A percentile compares a stretch with the other conserved stretches of the same genome.
Evolutionary conservation across 2,329 filamentous ascomycete genomes (phyloP).

Genomic region (Ophiostoma sp.): DNA sequence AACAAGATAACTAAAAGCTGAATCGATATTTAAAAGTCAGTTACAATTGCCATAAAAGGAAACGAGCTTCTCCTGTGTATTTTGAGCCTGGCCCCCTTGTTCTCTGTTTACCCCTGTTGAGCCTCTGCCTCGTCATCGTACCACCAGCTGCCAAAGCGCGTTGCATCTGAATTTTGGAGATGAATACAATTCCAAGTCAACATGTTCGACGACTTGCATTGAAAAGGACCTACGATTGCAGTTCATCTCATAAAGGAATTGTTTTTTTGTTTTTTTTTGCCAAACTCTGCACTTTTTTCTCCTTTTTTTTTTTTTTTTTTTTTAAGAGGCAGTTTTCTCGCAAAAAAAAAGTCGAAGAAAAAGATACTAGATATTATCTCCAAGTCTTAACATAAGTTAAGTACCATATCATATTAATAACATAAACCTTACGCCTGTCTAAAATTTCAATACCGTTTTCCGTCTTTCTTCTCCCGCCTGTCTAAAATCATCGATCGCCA

Average conservation of each 20-base stretch:
- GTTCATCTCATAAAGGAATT: background rate
- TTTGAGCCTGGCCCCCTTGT: background rate
- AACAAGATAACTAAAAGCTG: background rate
- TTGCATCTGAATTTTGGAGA: background rate
- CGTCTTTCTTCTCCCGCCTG: too few species aligned
- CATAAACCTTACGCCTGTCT: too few species aligned
- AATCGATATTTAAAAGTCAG: background rate
- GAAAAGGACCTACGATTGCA: background rate
- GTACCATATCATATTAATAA: too few species aligned
- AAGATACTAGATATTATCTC: too few species aligned
- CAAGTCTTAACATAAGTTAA: too few species aligned
- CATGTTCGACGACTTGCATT: background rate
- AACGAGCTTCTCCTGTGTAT: background rate
- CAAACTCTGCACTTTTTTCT: too few species aligned
- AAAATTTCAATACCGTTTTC: too few species aligned
- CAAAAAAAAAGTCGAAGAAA: too few species aligned
- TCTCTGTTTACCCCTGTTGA: background rate
- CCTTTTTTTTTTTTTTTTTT: too few species aligned
- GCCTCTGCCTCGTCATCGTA: constrained; percentile 3
- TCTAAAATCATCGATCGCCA: too few species aligned
- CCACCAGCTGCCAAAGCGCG: background rate
- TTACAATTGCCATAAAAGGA: background rate
- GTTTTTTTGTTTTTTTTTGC: too few species aligned
- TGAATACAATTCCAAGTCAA: background rate
- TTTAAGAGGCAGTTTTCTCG: too few species aligned